A percentile compares a stretch with the other conserved stretches of the same genome.
These are phyloP conservation scores for Phylloboletellus chloephorus DNA, from an alignment of 1,284 basidiomycete species.

Conservation along the genomic window DNA sequence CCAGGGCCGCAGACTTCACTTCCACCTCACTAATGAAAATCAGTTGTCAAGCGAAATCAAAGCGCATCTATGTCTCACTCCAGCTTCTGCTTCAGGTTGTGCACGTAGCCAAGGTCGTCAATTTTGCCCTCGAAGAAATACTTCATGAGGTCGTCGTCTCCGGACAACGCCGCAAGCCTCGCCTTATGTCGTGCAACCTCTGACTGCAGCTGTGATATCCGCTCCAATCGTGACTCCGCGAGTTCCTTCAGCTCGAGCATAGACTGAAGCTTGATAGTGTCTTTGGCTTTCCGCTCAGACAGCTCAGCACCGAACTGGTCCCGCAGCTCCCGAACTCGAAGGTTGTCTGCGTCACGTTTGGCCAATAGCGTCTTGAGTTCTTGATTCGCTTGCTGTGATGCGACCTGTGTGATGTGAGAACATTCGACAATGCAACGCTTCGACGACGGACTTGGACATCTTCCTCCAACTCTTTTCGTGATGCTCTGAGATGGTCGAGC, in stretches of 20 bases:
- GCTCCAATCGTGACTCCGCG: conserved; percentile 69
- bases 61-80: conserved; percentile 40
- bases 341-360: conserved; percentile 71
- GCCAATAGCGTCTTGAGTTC: conserved; percentile 53
- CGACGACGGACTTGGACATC: conserved; percentile 37
- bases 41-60: conserved; percentile 1
- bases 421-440: conserved; percentile 9
- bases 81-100: conserved; percentile 55
- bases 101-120: conserved; percentile 59
- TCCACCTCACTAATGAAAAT: conserved; percentile 46
- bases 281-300: conserved; percentile 65
- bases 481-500: conserved; percentile 34
- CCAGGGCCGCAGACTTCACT: conserved; percentile 44
- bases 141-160: conserved; percentile 66
- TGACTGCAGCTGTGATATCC: conserved; percentile 67
- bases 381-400: conserved; percentile 43
- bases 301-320: conserved; percentile 75
- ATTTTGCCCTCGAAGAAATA: conserved; percentile 61
- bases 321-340: conserved; percentile 74
- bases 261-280: conserved; percentile 58
- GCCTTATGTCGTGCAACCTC: conserved; percentile 76
- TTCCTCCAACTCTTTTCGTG: conserved; percentile 46
- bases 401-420: conserved; percentile 36
- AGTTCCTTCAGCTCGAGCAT: conserved; percentile 69
- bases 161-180: conserved; percentile 68